Evolutionary conservation across 164 flowering plant genomes (phyloP), one percentile per base, ranked within the genome.

Genomic region (Magnolia sinica): DNA sequence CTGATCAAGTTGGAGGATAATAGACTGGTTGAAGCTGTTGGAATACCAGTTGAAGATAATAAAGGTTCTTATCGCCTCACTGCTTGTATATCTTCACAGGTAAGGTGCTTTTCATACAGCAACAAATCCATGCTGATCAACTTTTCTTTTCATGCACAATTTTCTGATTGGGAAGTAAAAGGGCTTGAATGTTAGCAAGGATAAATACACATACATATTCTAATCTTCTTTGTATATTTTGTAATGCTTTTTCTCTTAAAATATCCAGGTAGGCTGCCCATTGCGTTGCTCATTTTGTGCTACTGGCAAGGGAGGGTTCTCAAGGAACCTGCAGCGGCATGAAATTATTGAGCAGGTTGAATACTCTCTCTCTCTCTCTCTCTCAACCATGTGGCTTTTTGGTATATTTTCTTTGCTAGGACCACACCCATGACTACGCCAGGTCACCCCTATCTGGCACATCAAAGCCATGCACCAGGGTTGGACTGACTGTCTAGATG

Each of bases 71-170:
- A 75, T 77, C 96, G 98, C 73, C 94, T 96, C 69, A 96, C 99
- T 59, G 98, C 98, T 16, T 96, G 99, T 78, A 92, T 96, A 70
- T 96, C 99, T 58, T 96, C 99, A 18, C 99, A 96, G 97, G 98
- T 96, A 71, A 22, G 18, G 1, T 20, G 16, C 8, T 22, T 70
- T 22, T 31, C 73, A 10, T 3, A 45, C 58, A 16, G 13, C 59
- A 50, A 45, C 7, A 70, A 50, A 50, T 70, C 58, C 58, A 31
- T 8, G 4, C 20, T 20, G 14, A 70, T 7, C 23, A 70, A 50
- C 27, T n/a, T n/a, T n/a, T 22, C 45, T 70, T 50, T 70, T n/a
- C 45, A 50, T 50, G 27, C 73, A 50, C 55, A 50, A 14, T 7
- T 29, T 70, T 70, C 7, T 18, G 55, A 29, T 16, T 37, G 45